A percentile compares a stretch with the other conserved stretches of the same genome.
These are phyloP conservation scores for Candida quercuum DNA, from an alignment of 805 yeast species.

Conservation along the genomic window DNA sequence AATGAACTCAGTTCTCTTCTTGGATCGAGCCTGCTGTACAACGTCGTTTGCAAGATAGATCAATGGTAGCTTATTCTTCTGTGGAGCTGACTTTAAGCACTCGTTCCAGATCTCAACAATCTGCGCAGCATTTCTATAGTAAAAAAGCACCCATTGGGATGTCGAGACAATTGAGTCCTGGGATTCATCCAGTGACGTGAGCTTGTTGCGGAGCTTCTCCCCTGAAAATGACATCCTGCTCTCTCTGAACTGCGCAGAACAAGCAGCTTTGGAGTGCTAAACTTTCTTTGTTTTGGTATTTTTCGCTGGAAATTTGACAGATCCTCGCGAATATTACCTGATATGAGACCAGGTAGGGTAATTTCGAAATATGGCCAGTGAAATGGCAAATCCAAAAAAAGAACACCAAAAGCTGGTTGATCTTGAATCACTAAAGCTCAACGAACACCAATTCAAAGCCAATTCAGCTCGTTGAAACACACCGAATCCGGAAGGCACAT, in stretches of 20 bases:
- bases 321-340: not conserved
- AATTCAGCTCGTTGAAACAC: too few species aligned
- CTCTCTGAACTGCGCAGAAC: not conserved
- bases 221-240: conserved; percentile 42
- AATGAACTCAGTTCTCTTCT: conserved; percentile 52
- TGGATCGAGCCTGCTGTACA: conserved; percentile 69
- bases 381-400: not conserved
- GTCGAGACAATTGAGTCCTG: conserved; percentile 72
- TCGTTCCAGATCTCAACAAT: conserved; percentile 51
- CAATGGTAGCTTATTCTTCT: conserved; percentile 45
- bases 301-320: too few species aligned
- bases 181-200: conserved; percentile 47
- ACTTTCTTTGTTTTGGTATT: too few species aligned
- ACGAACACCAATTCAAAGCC: too few species aligned
- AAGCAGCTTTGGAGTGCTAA: too few species aligned
- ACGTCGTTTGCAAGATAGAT: conserved; percentile 77
- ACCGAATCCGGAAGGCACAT: not conserved
- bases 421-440: not conserved
- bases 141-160: conserved; percentile 70
- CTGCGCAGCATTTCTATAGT: conserved; percentile 49
- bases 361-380: not conserved
- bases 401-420: not conserved
- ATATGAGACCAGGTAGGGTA: not conserved
- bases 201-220: conserved; percentile 42
- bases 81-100: conserved; percentile 27